Evolutionary conservation across 352 stramenopile genomes (phyloP).

Genomic region (Phytophthora quininea): DNA sequence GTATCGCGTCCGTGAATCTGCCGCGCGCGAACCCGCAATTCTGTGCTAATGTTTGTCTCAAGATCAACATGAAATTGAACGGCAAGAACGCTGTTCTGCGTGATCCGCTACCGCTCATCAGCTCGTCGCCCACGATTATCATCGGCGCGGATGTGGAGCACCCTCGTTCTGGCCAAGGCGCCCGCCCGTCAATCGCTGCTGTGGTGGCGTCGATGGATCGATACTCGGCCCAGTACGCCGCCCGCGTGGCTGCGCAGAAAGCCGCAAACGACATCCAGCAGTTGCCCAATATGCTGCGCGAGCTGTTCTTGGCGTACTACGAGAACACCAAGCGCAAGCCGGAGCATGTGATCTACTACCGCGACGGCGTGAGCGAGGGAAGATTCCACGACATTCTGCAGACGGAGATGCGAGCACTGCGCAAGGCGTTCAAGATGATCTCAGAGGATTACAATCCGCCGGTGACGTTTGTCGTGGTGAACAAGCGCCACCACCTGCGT

Average conservation of each 20-base stretch:
- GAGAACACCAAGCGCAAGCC: conserved; percentile 70
- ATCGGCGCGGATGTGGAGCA: conserved; percentile 84
- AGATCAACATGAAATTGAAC: conserved; percentile 80
- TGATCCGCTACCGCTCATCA: conserved; percentile 51
- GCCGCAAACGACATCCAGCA: conserved; percentile 57
- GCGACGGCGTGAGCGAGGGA: conserved; percentile 84
- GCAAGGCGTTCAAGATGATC: conserved; percentile 63
- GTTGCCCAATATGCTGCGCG: conserved; percentile 60
- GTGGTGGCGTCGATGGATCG: conserved; percentile 81
- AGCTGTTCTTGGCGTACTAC: conserved; percentile 82
- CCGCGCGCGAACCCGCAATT: conserved; percentile 51
- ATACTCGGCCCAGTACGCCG: conserved; percentile 56
- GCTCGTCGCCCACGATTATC: conserved; percentile 63
- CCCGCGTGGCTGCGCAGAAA: conserved; percentile 58
- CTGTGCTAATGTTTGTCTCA: conserved; percentile 65
- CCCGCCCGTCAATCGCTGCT: conserved; percentile 68
- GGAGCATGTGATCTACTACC: conserved; percentile 84
- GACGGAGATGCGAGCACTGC: conserved; percentile 81
- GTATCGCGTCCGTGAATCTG: conserved; percentile 55
- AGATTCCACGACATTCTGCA: conserved; percentile 79
- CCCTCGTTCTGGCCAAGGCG: conserved; percentile 52
- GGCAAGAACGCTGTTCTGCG: conserved; percentile 67
- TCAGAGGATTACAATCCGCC: conserved; percentile 63
- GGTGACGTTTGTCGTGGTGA: conserved; percentile 87
- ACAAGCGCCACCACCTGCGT: conserved; percentile 88